Conservation (phyloP, 352 stramenopile species). For the Lagenidium sp. region DNA sequence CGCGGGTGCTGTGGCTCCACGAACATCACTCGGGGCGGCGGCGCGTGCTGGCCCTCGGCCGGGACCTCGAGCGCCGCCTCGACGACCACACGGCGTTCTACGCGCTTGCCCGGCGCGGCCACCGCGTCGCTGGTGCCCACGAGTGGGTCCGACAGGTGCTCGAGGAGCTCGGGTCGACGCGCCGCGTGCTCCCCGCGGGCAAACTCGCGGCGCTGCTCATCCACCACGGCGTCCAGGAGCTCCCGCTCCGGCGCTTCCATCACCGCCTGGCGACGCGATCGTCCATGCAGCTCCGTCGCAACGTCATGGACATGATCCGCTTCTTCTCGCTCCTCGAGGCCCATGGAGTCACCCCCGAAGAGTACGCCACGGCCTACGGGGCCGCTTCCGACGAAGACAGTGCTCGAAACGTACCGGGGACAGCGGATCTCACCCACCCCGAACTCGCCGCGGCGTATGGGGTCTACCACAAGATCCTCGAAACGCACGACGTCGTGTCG, state of each 20-base stretch:
- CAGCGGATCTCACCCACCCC: conserved; percentile 4
- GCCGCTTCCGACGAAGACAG: conserved; percentile 1
- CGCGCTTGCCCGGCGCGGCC: conserved; percentile 57
- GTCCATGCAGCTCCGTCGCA: conserved; percentile 37
- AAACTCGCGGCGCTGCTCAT: conserved; percentile 45
- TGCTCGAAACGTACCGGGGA: too few species aligned
- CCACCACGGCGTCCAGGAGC: conserved; percentile 27
- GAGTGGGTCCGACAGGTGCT: conserved; percentile 65
- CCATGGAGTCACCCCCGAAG: conserved; percentile 32
- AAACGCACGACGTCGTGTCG: conserved; percentile 40
- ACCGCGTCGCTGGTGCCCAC: conserved; percentile 36
- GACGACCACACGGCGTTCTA: conserved; percentile 28
- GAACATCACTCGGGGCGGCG: conserved; percentile 1
- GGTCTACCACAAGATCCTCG: conserved; percentile 40
- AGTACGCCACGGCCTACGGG: conserved; percentile 28
- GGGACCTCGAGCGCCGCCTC: conserved; percentile 2
- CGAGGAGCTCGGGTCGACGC: conserved; percentile 33
- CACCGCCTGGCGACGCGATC: conserved; percentile 26
- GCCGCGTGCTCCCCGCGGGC: conserved; percentile 34
- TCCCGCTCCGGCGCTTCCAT: conserved; percentile 30
- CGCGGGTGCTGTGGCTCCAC: conserved; percentile 13
- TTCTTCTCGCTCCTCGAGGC: conserved; percentile 64
- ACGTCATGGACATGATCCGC: conserved; percentile 45
- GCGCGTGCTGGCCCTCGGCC: conserved; percentile 12
- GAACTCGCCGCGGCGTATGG: conserved; percentile 41